Conservation (phyloP, 371 early-diverging fungal species). For the Mucor velutinosus region DNA sequence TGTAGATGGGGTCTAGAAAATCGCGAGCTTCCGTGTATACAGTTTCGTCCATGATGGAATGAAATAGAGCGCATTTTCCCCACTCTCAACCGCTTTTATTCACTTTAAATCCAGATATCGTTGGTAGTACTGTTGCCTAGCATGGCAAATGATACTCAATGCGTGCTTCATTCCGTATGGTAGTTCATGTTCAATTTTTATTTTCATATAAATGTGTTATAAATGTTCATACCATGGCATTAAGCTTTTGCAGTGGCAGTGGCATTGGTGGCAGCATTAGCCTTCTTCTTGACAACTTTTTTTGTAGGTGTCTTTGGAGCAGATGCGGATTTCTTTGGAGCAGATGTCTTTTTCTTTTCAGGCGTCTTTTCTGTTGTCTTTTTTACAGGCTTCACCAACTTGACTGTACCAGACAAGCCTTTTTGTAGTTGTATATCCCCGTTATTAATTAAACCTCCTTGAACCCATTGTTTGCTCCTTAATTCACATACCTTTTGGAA, state of each 20-base stretch:
- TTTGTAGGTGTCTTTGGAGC: slow-evolving; percentile 40
- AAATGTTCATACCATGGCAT: background rate
- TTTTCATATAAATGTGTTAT: slow-evolving; percentile 13
- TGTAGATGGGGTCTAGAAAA: slow-evolving; percentile 22
- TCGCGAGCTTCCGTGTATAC: slow-evolving; percentile 12
- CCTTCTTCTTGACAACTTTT: slow-evolving; percentile 32
- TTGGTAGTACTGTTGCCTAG: too few species aligned
- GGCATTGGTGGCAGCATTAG: slow-evolving; percentile 28
- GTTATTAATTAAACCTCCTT: background rate
- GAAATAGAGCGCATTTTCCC: too few species aligned
- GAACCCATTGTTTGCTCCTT: background rate
- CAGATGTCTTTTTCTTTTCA: slow-evolving; percentile 7
- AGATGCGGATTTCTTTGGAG: slow-evolving; percentile 27
- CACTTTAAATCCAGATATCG: too few species aligned
- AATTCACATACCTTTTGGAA: slow-evolving; percentile 56
- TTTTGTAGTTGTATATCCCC: background rate
- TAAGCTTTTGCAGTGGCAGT: too few species aligned
- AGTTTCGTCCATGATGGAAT: slow-evolving; percentile 9
- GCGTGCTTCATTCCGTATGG: too few species aligned
- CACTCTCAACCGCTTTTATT: too few species aligned
- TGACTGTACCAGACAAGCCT: slow-evolving; percentile 22
- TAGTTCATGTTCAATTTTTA: background rate
- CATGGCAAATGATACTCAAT: too few species aligned
- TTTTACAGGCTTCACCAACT: slow-evolving; percentile 57
- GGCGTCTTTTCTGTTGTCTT: slow-evolving; percentile 39